A percentile compares a stretch with the other conserved stretches of the same genome.
phyloP scores from a whole-genome alignment of 345 rosid species.

The Arabis alpina region DNA sequence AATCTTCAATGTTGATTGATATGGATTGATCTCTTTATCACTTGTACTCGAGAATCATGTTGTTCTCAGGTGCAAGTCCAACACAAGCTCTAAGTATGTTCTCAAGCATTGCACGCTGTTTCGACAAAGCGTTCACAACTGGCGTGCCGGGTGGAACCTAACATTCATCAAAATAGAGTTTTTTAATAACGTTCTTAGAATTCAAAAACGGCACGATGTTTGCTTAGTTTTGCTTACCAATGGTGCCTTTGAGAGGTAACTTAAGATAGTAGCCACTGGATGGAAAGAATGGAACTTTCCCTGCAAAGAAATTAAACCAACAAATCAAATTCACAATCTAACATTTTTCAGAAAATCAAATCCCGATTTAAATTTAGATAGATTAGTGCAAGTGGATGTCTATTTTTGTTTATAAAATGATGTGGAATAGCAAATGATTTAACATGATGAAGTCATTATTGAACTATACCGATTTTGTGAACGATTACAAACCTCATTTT shows the following conservation, averaged over 20 bases:
- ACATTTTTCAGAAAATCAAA: neutral
- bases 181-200: neutral
- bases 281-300: conserved; percentile 96
- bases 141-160: conserved; percentile 99
- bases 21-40: conserved; percentile 44
- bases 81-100: conserved; percentile 94
- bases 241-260: conserved; percentile 98
- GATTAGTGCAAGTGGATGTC: neutral
- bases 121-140: conserved; percentile 94
- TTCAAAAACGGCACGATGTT: conserved; percentile 29
- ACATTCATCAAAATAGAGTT: conserved; percentile 14
- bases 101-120: conserved; percentile 99
- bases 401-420: too few relatives aligned
- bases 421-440: neutral
- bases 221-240: conserved; percentile 56
- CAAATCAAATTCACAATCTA: conserved; percentile 6
- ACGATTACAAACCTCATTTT: conserved; percentile 67
- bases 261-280: conserved; percentile 93
- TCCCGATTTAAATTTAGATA: neutral
- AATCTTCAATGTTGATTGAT: neutral
- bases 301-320: conserved; percentile 44
- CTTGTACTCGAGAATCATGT: conserved; percentile 98
- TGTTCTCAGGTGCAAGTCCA: conserved; percentile 97
- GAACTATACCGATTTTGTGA: neutral
- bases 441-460: neutral